A percentile compares a stretch with the other conserved stretches of the same genome.
Evolutionary conservation across 1,284 basidiomycete species (phyloP).

Genomic region (Melampsora americana): DNA sequence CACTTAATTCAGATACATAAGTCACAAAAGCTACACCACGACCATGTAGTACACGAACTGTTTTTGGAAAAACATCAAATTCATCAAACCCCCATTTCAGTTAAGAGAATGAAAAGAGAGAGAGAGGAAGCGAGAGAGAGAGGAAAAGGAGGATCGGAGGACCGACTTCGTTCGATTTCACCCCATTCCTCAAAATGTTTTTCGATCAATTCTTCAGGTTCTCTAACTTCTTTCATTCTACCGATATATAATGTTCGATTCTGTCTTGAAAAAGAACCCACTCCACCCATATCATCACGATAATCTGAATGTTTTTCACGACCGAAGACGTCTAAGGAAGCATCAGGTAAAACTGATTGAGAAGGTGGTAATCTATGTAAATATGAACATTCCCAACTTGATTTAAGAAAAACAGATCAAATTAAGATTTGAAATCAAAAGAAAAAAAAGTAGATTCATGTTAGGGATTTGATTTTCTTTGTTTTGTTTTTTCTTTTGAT

Average conservation of each 20-base stretch:
- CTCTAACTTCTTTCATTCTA: slow-evolving; percentile 81
- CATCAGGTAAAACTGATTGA: slow-evolving; percentile 71
- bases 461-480: neutral
- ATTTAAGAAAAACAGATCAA: neutral
- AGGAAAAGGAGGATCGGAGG: too few relatives aligned
- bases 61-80: slow-evolving; percentile 8
- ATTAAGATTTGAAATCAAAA: neutral
- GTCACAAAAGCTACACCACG: slow-evolving; percentile 96
- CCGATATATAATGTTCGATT: slow-evolving; percentile 95
- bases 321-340: slow-evolving; percentile 93
- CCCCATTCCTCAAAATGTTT: slow-evolving; percentile 97
- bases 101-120: neutral
- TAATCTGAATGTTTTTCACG: slow-evolving; percentile 96
- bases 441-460: slow-evolving; percentile 1
- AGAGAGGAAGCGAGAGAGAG: slow-evolving; percentile 16
- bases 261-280: slow-evolving; percentile 87
- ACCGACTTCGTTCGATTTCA: slow-evolving; percentile 84
- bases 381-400: slow-evolving; percentile 85
- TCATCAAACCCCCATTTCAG: neutral
- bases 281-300: slow-evolving; percentile 98
- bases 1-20: slow-evolving; percentile 77
- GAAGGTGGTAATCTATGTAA: slow-evolving; percentile 75
- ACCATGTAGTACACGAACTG: slow-evolving; percentile 85
- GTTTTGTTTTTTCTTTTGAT: too few relatives aligned
- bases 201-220: slow-evolving; percentile 82